These are phyloP conservation scores for Mycosphaerella sp. DNA, from an alignment of 2,329 filamentous ascomycete genomes.

Conservation along the genomic window DNA sequence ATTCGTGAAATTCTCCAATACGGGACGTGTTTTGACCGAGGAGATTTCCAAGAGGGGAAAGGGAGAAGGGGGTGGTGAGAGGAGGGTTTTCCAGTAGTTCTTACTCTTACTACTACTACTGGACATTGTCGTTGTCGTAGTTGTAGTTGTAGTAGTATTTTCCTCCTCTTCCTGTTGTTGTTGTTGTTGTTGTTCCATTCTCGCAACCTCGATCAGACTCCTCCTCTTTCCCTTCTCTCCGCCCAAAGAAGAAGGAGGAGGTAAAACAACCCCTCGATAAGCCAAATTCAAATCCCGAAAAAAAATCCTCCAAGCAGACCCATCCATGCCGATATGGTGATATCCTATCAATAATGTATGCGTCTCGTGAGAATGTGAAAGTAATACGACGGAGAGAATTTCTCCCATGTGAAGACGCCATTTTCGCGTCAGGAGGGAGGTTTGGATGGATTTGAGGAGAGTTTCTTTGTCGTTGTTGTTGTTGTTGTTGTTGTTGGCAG, in stretches of 20 bases:
- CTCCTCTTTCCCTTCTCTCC: too few species aligned
- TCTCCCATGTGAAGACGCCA: conserved; percentile 22
- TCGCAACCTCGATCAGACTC: too few species aligned
- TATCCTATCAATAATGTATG: conserved; percentile 26
- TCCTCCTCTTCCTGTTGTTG: too few species aligned
- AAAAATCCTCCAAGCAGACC: conserved; percentile 25
- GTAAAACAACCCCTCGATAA: conserved; percentile 16
- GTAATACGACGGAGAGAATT: conserved; percentile 19
- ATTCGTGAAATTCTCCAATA: conserved; percentile 7
- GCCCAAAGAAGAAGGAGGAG: too few species aligned
- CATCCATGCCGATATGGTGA: conserved; percentile 36
- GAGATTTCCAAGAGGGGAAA: conserved; percentile 18
- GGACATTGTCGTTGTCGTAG: too few species aligned
- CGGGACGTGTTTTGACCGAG: conserved; percentile 9
- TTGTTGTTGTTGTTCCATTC: too few species aligned
- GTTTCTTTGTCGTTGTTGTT: background rate
- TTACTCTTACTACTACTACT: too few species aligned
- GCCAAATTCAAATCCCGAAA: conserved; percentile 22
- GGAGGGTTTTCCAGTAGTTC: conserved; percentile 3
- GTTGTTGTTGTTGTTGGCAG: background rate
- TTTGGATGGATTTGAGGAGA: background rate
- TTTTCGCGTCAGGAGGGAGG: conserved; percentile 7
- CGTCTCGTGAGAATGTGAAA: conserved; percentile 13
- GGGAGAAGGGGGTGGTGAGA: conserved; percentile 1
- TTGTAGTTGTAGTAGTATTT: too few species aligned